Conservation (phyloP, 768 basidiomycete species). For the Macrolepiota fuliginosa region DNA sequence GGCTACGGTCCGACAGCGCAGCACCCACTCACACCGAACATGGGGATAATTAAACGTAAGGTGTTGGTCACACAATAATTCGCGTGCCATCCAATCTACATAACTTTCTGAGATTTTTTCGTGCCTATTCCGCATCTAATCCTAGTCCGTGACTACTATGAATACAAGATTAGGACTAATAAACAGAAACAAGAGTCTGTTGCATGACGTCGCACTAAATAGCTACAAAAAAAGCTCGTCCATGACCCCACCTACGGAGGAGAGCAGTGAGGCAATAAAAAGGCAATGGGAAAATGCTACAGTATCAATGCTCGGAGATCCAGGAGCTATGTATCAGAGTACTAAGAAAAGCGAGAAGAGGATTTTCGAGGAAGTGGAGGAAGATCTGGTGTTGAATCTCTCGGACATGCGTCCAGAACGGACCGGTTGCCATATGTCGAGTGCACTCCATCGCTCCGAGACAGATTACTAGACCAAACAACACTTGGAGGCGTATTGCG, state of each 20-base stretch:
- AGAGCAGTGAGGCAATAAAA: too few relatives aligned
- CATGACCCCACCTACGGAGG: too few relatives aligned
- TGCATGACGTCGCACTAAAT: not conserved
- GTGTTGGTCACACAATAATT: too few relatives aligned
- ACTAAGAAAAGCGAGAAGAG: too few relatives aligned
- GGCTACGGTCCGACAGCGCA: not conserved
- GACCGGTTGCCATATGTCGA: constrained; percentile 10
- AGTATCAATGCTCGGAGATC: too few relatives aligned
- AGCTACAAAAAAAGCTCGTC: not conserved
- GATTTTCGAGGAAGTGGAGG: constrained; percentile 25
- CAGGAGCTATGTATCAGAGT: too few relatives aligned
- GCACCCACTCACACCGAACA: too few relatives aligned
- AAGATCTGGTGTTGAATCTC: constrained; percentile 10
- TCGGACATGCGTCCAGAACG: not conserved
- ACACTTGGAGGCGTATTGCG: constrained; percentile 25
- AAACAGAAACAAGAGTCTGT: not conserved
- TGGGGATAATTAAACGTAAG: too few relatives aligned
- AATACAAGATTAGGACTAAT: not conserved
- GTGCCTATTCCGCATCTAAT: too few relatives aligned
- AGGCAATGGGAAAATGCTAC: too few relatives aligned
- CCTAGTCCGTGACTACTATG: not conserved
- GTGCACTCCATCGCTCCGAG: constrained; percentile 19
- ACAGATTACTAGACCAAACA: constrained; percentile 25
- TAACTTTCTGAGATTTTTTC: too few relatives aligned
- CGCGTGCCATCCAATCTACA: too few relatives aligned